Evolutionary conservation across 495 filamentous ascomycete species (phyloP).

Genomic region (Cercophora newfieldiana): DNA sequence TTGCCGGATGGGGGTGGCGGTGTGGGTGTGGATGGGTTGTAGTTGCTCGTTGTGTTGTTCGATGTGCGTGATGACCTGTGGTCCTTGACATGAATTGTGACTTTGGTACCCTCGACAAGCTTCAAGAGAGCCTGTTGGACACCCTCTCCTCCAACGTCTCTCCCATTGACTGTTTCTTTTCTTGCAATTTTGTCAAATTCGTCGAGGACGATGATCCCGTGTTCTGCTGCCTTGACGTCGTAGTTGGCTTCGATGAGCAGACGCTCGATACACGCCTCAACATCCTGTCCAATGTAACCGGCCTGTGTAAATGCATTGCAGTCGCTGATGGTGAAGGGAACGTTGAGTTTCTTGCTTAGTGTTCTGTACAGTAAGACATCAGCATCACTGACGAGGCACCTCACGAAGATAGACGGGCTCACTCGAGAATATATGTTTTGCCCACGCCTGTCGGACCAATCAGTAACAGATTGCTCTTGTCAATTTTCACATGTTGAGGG

Average conservation of each 20-base stretch:
- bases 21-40: slow-evolving; percentile 36
- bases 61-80: slow-evolving; percentile 60
- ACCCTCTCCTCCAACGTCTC: slow-evolving; percentile 89
- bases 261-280: slow-evolving; percentile 86
- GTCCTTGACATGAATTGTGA: slow-evolving; percentile 84
- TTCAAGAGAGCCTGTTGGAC: slow-evolving; percentile 96
- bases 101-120: slow-evolving; percentile 92
- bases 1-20: slow-evolving; percentile 55
- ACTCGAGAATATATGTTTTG: slow-evolving; percentile 92
- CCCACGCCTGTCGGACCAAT: slow-evolving; percentile 94
- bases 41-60: slow-evolving; percentile 40
- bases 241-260: slow-evolving; percentile 88
- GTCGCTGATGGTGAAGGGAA: slow-evolving; percentile 96
- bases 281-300: slow-evolving; percentile 96
- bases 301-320: slow-evolving; percentile 97
- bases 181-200: slow-evolving; percentile 94
- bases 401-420: slow-evolving; percentile 17
- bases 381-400: neutral
- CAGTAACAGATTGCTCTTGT: slow-evolving; percentile 94
- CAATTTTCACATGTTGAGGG: slow-evolving; percentile 70
- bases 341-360: slow-evolving; percentile 66
- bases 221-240: slow-evolving; percentile 80
- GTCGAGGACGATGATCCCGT: slow-evolving; percentile 92
- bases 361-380: slow-evolving; percentile 36
- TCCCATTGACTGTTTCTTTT: slow-evolving; percentile 52